A percentile compares a stretch with the other conserved stretches of the same genome.
These are phyloP conservation scores for Achlya hypogyna DNA, from an alignment of 352 stramenopile genomes.

Conservation along the genomic window DNA sequence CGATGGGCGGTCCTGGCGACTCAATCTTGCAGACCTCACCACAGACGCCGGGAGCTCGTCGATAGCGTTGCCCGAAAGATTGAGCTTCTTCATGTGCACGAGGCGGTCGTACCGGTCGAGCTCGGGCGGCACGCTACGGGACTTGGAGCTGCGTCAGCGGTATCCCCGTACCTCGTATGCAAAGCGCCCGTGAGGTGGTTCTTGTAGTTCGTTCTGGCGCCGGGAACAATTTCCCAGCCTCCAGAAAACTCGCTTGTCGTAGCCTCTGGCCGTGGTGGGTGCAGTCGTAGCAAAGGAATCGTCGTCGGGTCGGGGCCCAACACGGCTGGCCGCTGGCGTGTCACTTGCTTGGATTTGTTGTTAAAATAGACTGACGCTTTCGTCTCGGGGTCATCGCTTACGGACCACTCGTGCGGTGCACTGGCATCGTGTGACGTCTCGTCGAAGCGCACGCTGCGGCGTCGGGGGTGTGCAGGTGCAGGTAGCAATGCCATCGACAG, in stretches of 20 bases:
- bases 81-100: conserved; percentile 32
- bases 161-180: conserved; percentile 16
- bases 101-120: conserved; percentile 47
- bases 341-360: conserved; percentile 34
- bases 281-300: conserved; percentile 36
- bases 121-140: conserved; percentile 28
- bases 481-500: conserved; percentile 49
- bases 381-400: conserved; percentile 44
- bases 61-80: conserved; percentile 52
- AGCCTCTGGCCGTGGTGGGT: neutral
- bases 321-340: conserved; percentile 22
- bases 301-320: neutral
- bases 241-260: conserved; percentile 25
- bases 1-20: neutral
- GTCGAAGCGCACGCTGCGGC: conserved; percentile 6
- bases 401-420: conserved; percentile 29
- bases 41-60: conserved; percentile 52
- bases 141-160: neutral
- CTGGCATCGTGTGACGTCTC: neutral
- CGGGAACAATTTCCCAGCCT: conserved; percentile 42
- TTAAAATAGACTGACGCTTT: conserved; percentile 48
- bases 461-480: conserved; percentile 4
- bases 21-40: conserved; percentile 24
- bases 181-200: conserved; percentile 38
- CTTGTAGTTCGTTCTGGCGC: conserved; percentile 29